Conservation (phyloP, 179 eudicot species). For the Silene coronaria region DNA sequence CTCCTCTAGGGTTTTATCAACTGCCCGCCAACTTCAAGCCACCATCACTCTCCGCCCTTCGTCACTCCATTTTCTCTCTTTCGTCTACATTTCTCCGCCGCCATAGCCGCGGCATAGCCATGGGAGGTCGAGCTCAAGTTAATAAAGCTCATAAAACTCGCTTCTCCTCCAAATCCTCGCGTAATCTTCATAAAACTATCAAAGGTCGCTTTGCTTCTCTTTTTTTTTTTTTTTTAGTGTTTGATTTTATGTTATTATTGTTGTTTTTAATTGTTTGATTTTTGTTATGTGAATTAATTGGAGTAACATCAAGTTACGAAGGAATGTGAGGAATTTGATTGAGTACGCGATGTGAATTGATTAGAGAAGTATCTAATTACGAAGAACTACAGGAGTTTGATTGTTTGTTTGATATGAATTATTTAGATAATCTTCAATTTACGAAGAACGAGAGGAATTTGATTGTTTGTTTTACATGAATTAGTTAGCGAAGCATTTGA, state of each 20-base stretch:
- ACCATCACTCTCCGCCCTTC: no score
- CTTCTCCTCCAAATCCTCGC: slow-evolving; percentile 84
- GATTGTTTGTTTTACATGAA: no score
- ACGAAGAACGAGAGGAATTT: no score
- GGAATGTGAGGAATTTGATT: neutral
- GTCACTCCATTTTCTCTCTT: neutral
- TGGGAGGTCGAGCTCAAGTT: slow-evolving; percentile 70
- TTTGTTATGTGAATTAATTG: no score
- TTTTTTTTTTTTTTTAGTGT: neutral
- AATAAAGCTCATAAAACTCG: slow-evolving; percentile 84
- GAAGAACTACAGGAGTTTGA: neutral
- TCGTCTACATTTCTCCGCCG: neutral
- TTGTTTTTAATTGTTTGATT: neutral
- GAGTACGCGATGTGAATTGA: neutral
- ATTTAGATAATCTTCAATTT: no score
- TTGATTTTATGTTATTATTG: neutral
- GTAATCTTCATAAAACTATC: slow-evolving; percentile 62
- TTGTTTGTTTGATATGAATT: neutral
- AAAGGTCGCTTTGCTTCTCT: slow-evolving; percentile 41
- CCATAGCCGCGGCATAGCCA: slow-evolving; percentile 18
- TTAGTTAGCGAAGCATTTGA: no score
- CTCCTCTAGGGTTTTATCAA: neutral
- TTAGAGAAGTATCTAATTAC: no score
- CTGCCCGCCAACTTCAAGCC: neutral
- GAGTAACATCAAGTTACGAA: neutral